Percentiles rank a stretch among this genome's conserved stretches.
These are phyloP conservation scores for Ophiostoma perfectum DNA, from an alignment of 2,329 filamentous ascomycete genomes.

Conservation along the genomic window DNA sequence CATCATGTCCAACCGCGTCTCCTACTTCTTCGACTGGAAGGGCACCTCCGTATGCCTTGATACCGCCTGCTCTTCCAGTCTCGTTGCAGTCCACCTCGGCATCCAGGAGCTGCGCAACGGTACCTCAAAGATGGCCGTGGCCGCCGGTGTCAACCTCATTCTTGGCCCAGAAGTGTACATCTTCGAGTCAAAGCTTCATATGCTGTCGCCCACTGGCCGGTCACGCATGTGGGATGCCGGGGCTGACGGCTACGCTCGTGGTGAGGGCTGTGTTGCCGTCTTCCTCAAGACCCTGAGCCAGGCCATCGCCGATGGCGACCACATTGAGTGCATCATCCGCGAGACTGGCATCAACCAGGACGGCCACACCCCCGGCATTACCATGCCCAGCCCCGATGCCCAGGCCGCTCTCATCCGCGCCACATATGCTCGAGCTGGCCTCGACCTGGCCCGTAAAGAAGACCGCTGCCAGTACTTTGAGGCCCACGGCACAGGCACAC, in stretches of 20 bases:
- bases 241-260: conserved; percentile 54
- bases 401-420: conserved; percentile 42
- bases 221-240: conserved; percentile 45
- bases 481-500: conserved; percentile 40
- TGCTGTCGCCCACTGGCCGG: conserved; percentile 41
- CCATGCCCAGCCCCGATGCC: conserved; percentile 45
- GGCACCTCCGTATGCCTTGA: conserved; percentile 37
- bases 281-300: conserved; percentile 47
- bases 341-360: conserved; percentile 47
- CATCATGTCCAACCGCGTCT: conserved; percentile 35
- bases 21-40: conserved; percentile 35
- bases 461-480: conserved; percentile 45
- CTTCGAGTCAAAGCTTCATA: conserved; percentile 34
- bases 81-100: conserved; percentile 33
- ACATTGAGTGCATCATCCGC: conserved; percentile 44
- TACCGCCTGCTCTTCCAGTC: conserved; percentile 37
- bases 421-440: conserved; percentile 41
- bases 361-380: conserved; percentile 49
- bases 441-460: conserved; percentile 32
- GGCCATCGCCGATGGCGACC: conserved; percentile 47
- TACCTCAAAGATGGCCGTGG: conserved; percentile 30
- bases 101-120: conserved; percentile 30
- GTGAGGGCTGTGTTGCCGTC: conserved; percentile 48
- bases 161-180: conserved; percentile 30
- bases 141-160: conserved; percentile 33